Base-by-base conservation (phyloP, 257 asterid genomes). In the Pogostemon cablin region DNA sequence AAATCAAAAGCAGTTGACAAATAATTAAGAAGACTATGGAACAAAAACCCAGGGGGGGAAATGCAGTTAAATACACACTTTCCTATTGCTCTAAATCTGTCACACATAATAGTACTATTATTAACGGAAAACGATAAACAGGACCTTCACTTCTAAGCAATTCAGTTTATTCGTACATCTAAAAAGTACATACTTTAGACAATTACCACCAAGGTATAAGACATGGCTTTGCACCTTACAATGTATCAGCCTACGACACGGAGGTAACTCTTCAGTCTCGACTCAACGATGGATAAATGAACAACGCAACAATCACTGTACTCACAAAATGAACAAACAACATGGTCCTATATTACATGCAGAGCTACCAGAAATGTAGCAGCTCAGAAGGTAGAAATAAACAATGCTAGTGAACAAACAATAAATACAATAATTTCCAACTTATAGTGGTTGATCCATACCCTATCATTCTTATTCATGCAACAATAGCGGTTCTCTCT, bases 371-470 rank as follows among this genome's bases (percentile, higher is more conserved):
- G 54, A 67, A 61, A 65, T 41, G 25, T 34, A 47, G 73, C 66
- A 65, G 60, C 70, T 65, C 62, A 15, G 66, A 55, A 12, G 32
- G 63, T 7, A 61, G 41, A 50, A 64, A 83, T 43, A 63, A 73
- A 66, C 72, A 48, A 62, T 48, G 67, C 65, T 46, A 32, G 72
- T 10, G 10, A 73, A 73, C 77, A 67, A 74, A 72, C 43, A 68
- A 75, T 79, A 74, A 85, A 78, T 77, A 82, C 82, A 74, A 67
- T 60, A 71, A 79, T 67, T 69, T 69, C 75, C 50, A 47, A 57
- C 49, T 63, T 72, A 68, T 75, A 65, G 9, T 75, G 61, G 67
- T 77, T 65, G 48, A 69, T 54, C 71, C 71, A 43, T 59, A 75
- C 67, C 41, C 69, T 8, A 32, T 53, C 52, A 52, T 50, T 50